Evolutionary conservation across 768 basidiomycete genomes (phyloP).

Genomic region (Termitomyces sp.): DNA sequence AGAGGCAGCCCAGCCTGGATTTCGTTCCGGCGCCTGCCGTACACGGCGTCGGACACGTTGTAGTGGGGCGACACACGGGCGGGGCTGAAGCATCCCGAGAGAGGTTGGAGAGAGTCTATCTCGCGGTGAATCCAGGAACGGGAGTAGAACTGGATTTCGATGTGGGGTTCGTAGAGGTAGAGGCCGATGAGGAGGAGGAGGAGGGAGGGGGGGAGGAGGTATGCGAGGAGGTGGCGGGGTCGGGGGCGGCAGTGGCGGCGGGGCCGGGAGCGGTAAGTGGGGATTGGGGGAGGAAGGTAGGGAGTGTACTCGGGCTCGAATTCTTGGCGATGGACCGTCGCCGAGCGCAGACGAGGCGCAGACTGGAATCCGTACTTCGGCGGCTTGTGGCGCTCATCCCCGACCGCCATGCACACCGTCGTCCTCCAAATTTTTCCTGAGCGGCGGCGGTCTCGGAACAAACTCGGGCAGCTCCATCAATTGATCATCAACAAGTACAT

Average conservation of each 20-base stretch:
- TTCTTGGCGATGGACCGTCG: slow-evolving; percentile 15
- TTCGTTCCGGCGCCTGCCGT: slow-evolving; percentile 59
- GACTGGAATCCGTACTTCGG: slow-evolving; percentile 41
- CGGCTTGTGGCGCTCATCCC: slow-evolving; percentile 33
- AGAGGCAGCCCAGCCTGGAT: slow-evolving; percentile 79
- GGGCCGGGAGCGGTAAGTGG: slow-evolving; percentile 23
- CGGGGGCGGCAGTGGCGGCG: too few species aligned
- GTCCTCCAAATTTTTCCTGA: not conserved
- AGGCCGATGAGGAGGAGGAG: slow-evolving; percentile 41
- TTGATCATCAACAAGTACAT: slow-evolving; percentile 2
- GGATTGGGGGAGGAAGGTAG: slow-evolving; percentile 17
- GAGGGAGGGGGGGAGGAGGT: slow-evolving; percentile 30
- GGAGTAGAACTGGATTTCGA: slow-evolving; percentile 78
- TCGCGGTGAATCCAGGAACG: slow-evolving; percentile 71
- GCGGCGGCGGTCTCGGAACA: not conserved
- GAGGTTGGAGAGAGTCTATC: slow-evolving; percentile 56
- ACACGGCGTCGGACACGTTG: slow-evolving; percentile 58
- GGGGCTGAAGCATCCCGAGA: slow-evolving; percentile 72
- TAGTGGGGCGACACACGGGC: slow-evolving; percentile 57
- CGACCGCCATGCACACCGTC: slow-evolving; percentile 27
- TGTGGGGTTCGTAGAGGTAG: slow-evolving; percentile 73
- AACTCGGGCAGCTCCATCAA: too few species aligned
- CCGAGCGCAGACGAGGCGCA: slow-evolving; percentile 24
- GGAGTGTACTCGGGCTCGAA: slow-evolving; percentile 14
- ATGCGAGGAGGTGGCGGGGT: slow-evolving; percentile 18